Conservation (phyloP, 768 basidiomycete species). For the Brasilioporus rufonigricans region DNA sequence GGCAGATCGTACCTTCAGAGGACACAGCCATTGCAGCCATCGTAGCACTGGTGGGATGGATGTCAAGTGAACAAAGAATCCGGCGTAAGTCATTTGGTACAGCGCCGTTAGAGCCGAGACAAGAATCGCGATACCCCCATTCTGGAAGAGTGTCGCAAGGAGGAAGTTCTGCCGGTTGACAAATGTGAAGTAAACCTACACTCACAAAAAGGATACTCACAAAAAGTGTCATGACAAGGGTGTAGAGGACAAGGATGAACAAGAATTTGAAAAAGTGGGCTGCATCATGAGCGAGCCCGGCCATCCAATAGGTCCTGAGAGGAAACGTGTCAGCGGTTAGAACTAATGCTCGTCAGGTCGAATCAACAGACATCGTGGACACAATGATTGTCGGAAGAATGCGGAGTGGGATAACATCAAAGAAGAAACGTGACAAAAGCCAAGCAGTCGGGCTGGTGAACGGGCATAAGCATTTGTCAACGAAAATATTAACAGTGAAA, state of each 20-base stretch:
- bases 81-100: slow-evolving; percentile 86
- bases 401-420: slow-evolving; percentile 87
- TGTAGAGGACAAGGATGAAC: slow-evolving; percentile 83
- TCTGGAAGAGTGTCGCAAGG: slow-evolving; percentile 76
- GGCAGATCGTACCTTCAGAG: slow-evolving; percentile 52
- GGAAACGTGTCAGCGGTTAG: slow-evolving; percentile 4
- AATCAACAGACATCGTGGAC: slow-evolving; percentile 64
- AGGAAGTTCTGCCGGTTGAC: slow-evolving; percentile 73
- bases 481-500: neutral
- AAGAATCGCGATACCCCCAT: slow-evolving; percentile 89
- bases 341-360: neutral
- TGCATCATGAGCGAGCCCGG: slow-evolving; percentile 75
- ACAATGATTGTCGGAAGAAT: slow-evolving; percentile 88
- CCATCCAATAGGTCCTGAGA: slow-evolving; percentile 89
- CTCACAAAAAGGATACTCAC: slow-evolving; percentile 41
- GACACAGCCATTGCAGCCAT: slow-evolving; percentile 91
- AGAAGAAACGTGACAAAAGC: slow-evolving; percentile 84
- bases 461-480: neutral
- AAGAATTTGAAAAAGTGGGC: slow-evolving; percentile 93
- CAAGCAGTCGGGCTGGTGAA: slow-evolving; percentile 75
- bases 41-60: slow-evolving; percentile 87
- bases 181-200: neutral
- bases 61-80: slow-evolving; percentile 88
- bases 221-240: slow-evolving; percentile 82
- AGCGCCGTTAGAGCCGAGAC: slow-evolving; percentile 73